phyloP scores from a whole-genome alignment of 805 yeast species.

The Cyberlindnera meyerae region DNA sequence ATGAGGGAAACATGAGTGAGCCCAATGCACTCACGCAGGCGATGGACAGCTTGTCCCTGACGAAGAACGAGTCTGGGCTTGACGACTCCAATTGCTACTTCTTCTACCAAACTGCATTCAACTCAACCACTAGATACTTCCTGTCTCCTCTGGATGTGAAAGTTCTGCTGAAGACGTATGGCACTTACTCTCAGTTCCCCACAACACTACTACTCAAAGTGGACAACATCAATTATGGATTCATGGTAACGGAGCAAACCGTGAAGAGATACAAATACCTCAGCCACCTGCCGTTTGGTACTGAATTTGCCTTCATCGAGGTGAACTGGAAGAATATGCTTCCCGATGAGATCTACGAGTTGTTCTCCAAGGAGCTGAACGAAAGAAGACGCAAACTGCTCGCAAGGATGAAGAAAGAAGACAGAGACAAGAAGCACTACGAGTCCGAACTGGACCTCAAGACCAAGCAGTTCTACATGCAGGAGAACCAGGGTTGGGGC shows the following conservation, averaged over 20 bases:
- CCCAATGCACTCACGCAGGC: slow-evolving; percentile 16
- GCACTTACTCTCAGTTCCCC: slow-evolving; percentile 65
- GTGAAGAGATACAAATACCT: slow-evolving; percentile 66
- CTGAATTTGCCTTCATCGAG: slow-evolving; percentile 78
- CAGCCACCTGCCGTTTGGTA: slow-evolving; percentile 79
- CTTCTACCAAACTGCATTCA: slow-evolving; percentile 76
- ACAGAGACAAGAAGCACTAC: slow-evolving; percentile 51
- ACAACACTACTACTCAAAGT: slow-evolving; percentile 52
- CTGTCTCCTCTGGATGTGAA: slow-evolving; percentile 77
- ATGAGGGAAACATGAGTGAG: slow-evolving; percentile 20
- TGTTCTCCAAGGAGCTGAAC: slow-evolving; percentile 49
- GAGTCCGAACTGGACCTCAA: slow-evolving; percentile 53
- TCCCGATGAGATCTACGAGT: slow-evolving; percentile 39
- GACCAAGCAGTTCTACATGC: slow-evolving; percentile 52
- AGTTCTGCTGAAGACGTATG: slow-evolving; percentile 59
- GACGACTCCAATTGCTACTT: slow-evolving; percentile 48
- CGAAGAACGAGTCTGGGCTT: slow-evolving; percentile 14
- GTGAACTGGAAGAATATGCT: slow-evolving; percentile 66
- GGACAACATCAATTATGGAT: slow-evolving; percentile 67
- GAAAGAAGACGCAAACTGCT: slow-evolving; percentile 50
- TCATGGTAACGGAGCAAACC: slow-evolving; percentile 52
- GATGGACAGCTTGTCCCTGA: slow-evolving; percentile 13
- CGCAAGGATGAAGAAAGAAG: slow-evolving; percentile 52
- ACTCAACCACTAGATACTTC: slow-evolving; percentile 59
- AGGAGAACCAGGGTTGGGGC: slow-evolving; percentile 43